phyloP scores from a whole-genome alignment of 331 rosid genomes.

The Ulmus americana region DNA sequence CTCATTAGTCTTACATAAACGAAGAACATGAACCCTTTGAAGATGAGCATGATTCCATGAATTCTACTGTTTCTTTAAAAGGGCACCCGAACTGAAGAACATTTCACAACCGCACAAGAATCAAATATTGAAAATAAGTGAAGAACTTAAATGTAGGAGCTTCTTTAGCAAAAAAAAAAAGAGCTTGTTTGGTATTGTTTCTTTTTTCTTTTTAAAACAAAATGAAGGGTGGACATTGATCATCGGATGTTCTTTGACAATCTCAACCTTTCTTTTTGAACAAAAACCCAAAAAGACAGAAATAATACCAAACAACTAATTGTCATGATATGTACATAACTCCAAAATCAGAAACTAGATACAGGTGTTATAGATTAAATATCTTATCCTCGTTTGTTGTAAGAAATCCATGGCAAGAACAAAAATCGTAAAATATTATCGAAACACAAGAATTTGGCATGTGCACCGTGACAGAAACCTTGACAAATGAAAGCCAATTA shows the following conservation, averaged over 20 bases:
- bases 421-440: not conserved
- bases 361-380: constrained; percentile 5
- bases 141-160: not conserved
- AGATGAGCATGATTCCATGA: constrained; percentile 73
- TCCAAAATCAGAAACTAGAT: constrained; percentile 16
- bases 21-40: constrained; percentile 57
- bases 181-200: no score
- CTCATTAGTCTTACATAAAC: constrained; percentile 49
- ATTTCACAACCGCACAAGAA: constrained; percentile 71
- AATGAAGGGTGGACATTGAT: no score
- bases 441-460: not conserved
- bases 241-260: no score
- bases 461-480: not conserved
- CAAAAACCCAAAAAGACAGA: no score
- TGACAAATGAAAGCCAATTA: no score
- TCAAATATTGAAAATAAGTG: constrained; percentile 8
- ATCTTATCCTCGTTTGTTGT: constrained; percentile 2
- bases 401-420: not conserved
- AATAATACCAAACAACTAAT: not conserved
- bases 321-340: not conserved
- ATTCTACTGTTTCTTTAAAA: constrained; percentile 73
- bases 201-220: no score
- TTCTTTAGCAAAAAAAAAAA: not conserved
- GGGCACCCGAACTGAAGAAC: constrained; percentile 67
- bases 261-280: no score